phyloP scores from a whole-genome alignment of 805 yeast genomes.

The Metschnikowia sp. region DNA sequence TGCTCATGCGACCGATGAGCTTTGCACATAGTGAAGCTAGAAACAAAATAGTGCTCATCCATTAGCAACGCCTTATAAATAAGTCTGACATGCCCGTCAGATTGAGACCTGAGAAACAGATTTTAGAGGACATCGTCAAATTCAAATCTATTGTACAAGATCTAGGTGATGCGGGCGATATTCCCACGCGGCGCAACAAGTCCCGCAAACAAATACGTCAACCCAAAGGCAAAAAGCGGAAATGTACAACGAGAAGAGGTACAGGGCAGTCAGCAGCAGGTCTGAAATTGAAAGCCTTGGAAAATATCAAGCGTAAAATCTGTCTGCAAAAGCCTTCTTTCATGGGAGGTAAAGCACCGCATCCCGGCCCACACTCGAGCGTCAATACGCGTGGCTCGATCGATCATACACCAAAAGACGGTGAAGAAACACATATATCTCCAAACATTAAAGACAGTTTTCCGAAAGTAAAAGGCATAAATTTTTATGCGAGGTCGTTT shows the following conservation, averaged over 20 bases:
- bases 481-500: conserved; percentile 11
- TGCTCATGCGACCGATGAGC: conserved; percentile 5
- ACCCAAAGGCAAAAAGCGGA: neutral
- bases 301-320: neutral
- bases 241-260: neutral
- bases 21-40: conserved; percentile 1
- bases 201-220: neutral
- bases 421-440: neutral
- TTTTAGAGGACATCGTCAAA: conserved; percentile 3
- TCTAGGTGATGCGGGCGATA: conserved; percentile 1
- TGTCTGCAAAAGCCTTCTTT: neutral
- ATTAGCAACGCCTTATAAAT: neutral
- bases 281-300: neutral
- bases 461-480: neutral
- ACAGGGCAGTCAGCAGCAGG: neutral
- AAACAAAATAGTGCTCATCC: neutral
- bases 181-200: conserved; percentile 4
- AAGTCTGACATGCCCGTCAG: conserved; percentile 4
- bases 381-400: neutral
- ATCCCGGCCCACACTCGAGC: neutral
- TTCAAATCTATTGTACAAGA: neutral
- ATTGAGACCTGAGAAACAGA: conserved; percentile 4
- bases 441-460: neutral
- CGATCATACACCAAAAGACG: neutral
- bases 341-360: neutral